Conservation (phyloP, 805 yeast species). For the Cyberlindnera japonica region DNA sequence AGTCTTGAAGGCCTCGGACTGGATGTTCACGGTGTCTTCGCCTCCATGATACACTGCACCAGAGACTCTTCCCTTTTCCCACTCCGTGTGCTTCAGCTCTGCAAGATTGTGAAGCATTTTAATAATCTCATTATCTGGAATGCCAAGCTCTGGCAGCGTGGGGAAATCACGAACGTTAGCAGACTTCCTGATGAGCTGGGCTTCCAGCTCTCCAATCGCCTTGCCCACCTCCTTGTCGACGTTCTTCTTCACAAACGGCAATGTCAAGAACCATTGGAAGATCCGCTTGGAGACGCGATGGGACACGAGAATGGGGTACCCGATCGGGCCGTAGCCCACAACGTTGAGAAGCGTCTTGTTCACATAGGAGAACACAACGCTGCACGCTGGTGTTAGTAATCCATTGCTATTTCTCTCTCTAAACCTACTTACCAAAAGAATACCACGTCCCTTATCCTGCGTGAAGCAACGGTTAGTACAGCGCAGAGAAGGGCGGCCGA, state of each 20-base stretch:
- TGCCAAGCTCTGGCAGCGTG: slow-evolving; percentile 57
- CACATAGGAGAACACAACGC: slow-evolving; percentile 6
- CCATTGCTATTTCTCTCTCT: no score
- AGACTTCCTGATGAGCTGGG: slow-evolving; percentile 53
- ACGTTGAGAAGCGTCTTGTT: slow-evolving; percentile 17
- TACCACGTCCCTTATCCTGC: slow-evolving; percentile 9
- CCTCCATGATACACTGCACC: slow-evolving; percentile 99
- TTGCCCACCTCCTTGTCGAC: slow-evolving; percentile 58
- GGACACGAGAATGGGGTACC: slow-evolving; percentile 21
- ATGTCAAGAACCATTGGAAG: slow-evolving; percentile 33
- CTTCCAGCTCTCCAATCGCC: slow-evolving; percentile 49
- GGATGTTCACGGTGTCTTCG: slow-evolving; percentile 65
- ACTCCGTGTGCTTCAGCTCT: slow-evolving; percentile 60
- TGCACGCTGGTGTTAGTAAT: slow-evolving; percentile 3
- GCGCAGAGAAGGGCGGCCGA: background rate
- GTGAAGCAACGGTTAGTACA: background rate
- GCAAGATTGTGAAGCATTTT: slow-evolving; percentile 48
- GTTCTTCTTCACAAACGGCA: slow-evolving; percentile 52
- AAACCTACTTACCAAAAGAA: slow-evolving; percentile 9
- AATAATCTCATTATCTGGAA: slow-evolving; percentile 43
- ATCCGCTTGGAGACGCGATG: slow-evolving; percentile 18
- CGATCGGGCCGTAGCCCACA: slow-evolving; percentile 39
- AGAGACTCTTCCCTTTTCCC: slow-evolving; percentile 83
- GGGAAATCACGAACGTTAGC: slow-evolving; percentile 41
- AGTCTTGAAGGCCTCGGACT: slow-evolving; percentile 68